These are phyloP conservation scores for Orbilia brochopaga DNA, from an alignment of 2,329 filamentous ascomycete genomes.

Conservation along the genomic window DNA sequence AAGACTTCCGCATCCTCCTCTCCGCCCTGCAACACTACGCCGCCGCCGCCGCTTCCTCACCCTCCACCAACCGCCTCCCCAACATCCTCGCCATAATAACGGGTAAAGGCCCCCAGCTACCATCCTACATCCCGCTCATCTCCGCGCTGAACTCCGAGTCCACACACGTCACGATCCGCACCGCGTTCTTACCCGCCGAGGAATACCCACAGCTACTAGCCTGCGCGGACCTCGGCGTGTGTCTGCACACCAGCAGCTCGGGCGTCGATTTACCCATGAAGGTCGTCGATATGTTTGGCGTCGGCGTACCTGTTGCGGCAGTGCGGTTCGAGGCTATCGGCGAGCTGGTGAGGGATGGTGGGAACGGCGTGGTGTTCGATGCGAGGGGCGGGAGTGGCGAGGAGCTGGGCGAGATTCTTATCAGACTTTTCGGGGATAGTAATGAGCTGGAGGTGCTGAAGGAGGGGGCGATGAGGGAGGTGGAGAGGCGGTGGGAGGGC, in stretches of 20 bases:
- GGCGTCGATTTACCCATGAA: constrained; percentile 99
- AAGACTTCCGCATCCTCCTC: constrained; percentile 89
- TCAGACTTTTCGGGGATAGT: constrained; percentile 45
- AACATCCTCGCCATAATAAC: constrained; percentile 87
- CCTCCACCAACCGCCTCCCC: constrained; percentile 62
- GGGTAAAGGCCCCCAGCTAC: constrained; percentile 85
- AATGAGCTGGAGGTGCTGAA: constrained; percentile 68
- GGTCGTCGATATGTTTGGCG: constrained; percentile 98
- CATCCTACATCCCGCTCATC: constrained; percentile 74
- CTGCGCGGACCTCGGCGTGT: constrained; percentile 86
- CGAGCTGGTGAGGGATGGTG: constrained; percentile 85
- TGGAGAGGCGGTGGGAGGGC: constrained; percentile 80
- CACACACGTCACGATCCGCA: constrained; percentile 72
- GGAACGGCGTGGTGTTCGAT: constrained; percentile 85
- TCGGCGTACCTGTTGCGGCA: constrained; percentile 88
- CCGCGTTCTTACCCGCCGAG: constrained; percentile 81
- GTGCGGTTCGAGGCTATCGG: constrained; percentile 83
- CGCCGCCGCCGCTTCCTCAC: constrained; percentile 53
- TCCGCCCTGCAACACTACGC: constrained; percentile 76
- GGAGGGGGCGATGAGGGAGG: constrained; percentile 75
- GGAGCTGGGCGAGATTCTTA: constrained; percentile 69
- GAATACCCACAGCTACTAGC: constrained; percentile 86
- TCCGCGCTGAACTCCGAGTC: constrained; percentile 66
- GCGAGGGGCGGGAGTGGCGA: constrained; percentile 61
- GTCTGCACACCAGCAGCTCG: constrained; percentile 88